These are phyloP conservation scores for Naematelia aurantialba DNA, from an alignment of 768 basidiomycete species.

Conservation along the genomic window DNA sequence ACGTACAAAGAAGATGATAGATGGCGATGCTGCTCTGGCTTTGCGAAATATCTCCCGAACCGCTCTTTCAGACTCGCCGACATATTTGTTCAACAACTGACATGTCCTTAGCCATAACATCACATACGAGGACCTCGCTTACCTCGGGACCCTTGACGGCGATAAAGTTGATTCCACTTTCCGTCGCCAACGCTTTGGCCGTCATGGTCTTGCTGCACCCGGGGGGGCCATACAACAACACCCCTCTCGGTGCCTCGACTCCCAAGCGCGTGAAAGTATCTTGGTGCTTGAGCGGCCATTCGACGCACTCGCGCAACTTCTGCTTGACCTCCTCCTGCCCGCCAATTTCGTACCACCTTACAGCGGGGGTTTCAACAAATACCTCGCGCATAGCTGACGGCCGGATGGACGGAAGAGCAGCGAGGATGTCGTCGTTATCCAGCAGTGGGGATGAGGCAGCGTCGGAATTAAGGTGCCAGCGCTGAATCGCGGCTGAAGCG, in stretches of 20 bases:
- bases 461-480: slow-evolving; percentile 57
- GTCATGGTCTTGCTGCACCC: slow-evolving; percentile 96
- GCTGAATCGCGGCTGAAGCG: slow-evolving; percentile 84
- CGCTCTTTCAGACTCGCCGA: slow-evolving; percentile 93
- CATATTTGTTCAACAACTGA: slow-evolving; percentile 93
- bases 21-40: slow-evolving; percentile 87
- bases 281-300: slow-evolving; percentile 88
- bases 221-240: slow-evolving; percentile 89
- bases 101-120: neutral
- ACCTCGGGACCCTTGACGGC: slow-evolving; percentile 98
- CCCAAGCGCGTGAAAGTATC: slow-evolving; percentile 83
- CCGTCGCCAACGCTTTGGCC: slow-evolving; percentile 85
- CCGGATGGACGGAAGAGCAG: slow-evolving; percentile 71
- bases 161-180: slow-evolving; percentile 91
- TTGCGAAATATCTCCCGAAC: slow-evolving; percentile 94
- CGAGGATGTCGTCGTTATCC: slow-evolving; percentile 62
- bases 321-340: slow-evolving; percentile 77
- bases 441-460: slow-evolving; percentile 46
- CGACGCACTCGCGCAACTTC: slow-evolving; percentile 82
- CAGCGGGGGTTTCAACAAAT: slow-evolving; percentile 77
- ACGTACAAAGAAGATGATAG: slow-evolving; percentile 92
- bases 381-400: slow-evolving; percentile 93
- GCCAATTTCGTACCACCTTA: slow-evolving; percentile 83
- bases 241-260: slow-evolving; percentile 79
- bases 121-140: slow-evolving; percentile 24